Evolutionary conservation across 2,329 filamentous ascomycete species (phyloP).

Genomic region (Pseudogymnoascus sp.): DNA sequence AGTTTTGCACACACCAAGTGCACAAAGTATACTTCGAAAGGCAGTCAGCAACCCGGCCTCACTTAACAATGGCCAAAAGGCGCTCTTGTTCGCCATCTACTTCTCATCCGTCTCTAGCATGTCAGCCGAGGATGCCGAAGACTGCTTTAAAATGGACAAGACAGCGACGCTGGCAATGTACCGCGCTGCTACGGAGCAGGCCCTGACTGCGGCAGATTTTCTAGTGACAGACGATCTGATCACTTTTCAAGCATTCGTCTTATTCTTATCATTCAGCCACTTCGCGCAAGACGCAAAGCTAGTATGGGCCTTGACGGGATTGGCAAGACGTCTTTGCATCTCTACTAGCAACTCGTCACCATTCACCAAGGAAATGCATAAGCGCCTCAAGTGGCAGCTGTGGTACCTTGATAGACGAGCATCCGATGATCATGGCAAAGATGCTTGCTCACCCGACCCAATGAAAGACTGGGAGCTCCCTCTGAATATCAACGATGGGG

Average conservation of each 20-base stretch:
- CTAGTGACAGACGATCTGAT: conserved; percentile 50
- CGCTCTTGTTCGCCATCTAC: conserved; percentile 32
- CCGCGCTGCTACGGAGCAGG: conserved; percentile 44
- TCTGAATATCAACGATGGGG: conserved; percentile 48
- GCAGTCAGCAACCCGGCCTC: neutral
- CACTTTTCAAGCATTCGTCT: conserved; percentile 51
- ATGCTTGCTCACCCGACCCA: conserved; percentile 36
- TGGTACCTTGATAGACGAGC: conserved; percentile 51
- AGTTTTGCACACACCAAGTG: conserved; percentile 1
- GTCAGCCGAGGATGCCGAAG: conserved; percentile 27
- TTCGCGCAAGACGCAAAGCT: conserved; percentile 44
- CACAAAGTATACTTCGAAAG: neutral
- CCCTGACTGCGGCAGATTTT: conserved; percentile 53
- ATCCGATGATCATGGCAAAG: conserved; percentile 50
- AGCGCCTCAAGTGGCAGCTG: conserved; percentile 51
- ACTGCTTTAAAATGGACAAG: conserved; percentile 31
- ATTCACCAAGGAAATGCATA: conserved; percentile 49
- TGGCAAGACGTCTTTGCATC: conserved; percentile 42
- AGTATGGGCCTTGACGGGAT: conserved; percentile 55
- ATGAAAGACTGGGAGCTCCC: conserved; percentile 47
- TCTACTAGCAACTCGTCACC: conserved; percentile 31
- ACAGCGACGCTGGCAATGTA: conserved; percentile 34
- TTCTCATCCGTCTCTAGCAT: conserved; percentile 24
- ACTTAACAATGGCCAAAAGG: conserved; percentile 63
- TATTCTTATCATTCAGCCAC: conserved; percentile 48